These are phyloP conservation scores for Kwoniella heveanensis DNA, from an alignment of 768 basidiomycete species.

Conservation along the genomic window DNA sequence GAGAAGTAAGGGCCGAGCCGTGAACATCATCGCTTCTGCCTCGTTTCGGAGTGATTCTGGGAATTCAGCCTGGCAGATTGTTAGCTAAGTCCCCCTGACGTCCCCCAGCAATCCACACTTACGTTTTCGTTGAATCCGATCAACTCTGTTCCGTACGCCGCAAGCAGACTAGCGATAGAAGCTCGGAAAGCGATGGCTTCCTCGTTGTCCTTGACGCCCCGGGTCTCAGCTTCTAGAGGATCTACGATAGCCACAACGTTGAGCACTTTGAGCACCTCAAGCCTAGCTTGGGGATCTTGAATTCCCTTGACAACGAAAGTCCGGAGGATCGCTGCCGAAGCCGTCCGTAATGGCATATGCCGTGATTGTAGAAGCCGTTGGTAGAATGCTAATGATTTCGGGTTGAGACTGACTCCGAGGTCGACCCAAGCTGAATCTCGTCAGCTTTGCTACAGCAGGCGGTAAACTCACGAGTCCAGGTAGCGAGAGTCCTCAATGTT, in stretches of 20 bases:
- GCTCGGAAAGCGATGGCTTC: slow-evolving; percentile 88
- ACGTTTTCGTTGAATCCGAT: slow-evolving; percentile 79
- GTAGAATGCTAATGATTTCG: slow-evolving; percentile 78
- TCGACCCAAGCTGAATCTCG: slow-evolving; percentile 86
- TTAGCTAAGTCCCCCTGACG: background rate
- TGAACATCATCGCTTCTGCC: slow-evolving; percentile 66
- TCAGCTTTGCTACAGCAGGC: slow-evolving; percentile 20
- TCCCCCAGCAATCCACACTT: slow-evolving; percentile 34
- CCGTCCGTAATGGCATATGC: slow-evolving; percentile 71
- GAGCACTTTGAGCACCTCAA: slow-evolving; percentile 85
- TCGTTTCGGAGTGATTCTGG: slow-evolving; percentile 67
- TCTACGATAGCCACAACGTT: slow-evolving; percentile 80
- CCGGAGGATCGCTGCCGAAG: slow-evolving; percentile 75
- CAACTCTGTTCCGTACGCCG: slow-evolving; percentile 77
- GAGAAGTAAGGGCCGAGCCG: slow-evolving; percentile 77
- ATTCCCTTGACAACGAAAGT: slow-evolving; percentile 90
- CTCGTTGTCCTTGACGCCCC: slow-evolving; percentile 73
- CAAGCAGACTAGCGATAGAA: slow-evolving; percentile 79
- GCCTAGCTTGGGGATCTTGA: slow-evolving; percentile 84
- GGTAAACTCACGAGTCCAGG: slow-evolving; percentile 82
- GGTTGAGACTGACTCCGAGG: slow-evolving; percentile 92
- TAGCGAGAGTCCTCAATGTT: slow-evolving; percentile 88
- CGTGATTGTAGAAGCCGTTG: slow-evolving; percentile 79
- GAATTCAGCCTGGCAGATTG: slow-evolving; percentile 44
- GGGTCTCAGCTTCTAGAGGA: slow-evolving; percentile 75